phyloP scores from a whole-genome alignment of 2,329 filamentous ascomycete species.

The Beauveria scarabaeidicola region DNA sequence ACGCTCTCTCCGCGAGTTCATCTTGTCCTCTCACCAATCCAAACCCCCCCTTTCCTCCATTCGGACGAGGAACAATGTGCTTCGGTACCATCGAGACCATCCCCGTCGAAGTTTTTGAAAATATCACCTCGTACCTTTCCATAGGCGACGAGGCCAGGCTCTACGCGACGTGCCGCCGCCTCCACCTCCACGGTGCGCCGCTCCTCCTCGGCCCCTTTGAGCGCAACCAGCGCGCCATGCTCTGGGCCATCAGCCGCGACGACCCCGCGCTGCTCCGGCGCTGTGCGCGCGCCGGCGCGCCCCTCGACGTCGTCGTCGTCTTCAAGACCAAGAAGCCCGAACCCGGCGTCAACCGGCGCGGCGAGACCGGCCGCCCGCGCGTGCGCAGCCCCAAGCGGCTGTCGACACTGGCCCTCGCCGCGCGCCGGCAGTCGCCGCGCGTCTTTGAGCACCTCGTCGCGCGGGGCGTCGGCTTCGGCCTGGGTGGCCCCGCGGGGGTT shows the following conservation, averaged over 20 bases:
- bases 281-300: not conserved
- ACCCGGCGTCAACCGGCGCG: not conserved
- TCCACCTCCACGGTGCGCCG: not conserved
- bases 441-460: not conserved
- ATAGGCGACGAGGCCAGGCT: not conserved
- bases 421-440: not conserved
- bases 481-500: not conserved
- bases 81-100: not conserved
- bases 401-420: not conserved
- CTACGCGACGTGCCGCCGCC: not conserved
- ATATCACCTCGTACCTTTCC: not conserved
- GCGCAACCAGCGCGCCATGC: not conserved
- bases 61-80: not conserved
- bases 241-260: not conserved
- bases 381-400: not conserved
- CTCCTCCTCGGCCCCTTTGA: not conserved
- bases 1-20: not conserved
- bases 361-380: not conserved
- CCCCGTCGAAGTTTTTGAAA: not conserved
- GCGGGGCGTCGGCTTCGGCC: not conserved
- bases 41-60: no score
- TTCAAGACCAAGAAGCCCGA: not conserved
- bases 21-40: no score
- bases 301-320: not conserved
- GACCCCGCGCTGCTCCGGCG: not conserved